phyloP scores from a whole-genome alignment of 208 protist genomes.

The Blechomonas ayalai region DNA sequence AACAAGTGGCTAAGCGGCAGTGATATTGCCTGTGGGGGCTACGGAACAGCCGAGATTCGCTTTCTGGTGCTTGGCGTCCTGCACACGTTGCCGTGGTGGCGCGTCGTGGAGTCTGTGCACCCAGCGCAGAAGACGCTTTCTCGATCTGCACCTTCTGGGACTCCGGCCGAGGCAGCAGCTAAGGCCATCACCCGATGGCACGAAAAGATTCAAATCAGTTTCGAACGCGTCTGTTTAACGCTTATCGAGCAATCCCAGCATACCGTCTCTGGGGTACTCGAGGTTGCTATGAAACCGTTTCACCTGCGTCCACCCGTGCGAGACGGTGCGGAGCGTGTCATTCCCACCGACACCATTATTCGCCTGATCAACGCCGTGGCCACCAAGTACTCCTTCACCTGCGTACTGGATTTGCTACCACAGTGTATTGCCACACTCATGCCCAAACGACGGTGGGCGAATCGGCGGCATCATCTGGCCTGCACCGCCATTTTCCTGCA shows the following conservation, averaged over 20 bases:
- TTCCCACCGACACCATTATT: conserved; percentile 66
- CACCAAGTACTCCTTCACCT: conserved; percentile 21
- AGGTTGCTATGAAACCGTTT: conserved; percentile 67
- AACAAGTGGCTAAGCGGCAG: conserved; percentile 33
- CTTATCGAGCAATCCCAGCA: conserved; percentile 58
- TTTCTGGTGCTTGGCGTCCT: conserved; percentile 66
- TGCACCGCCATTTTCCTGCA: conserved; percentile 67
- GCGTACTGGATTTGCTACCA: conserved; percentile 55
- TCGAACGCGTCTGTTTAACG: conserved; percentile 62
- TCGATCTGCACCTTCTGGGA: background rate
- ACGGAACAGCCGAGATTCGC: conserved; percentile 26
- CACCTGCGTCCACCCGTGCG: conserved; percentile 39
- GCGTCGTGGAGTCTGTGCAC: conserved; percentile 45
- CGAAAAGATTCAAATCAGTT: conserved; percentile 50
- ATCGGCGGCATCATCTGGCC: conserved; percentile 54
- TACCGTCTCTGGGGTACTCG: conserved; percentile 59
- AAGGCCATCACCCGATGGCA: conserved; percentile 56
- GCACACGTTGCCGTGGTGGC: conserved; percentile 79
- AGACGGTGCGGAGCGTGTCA: conserved; percentile 36
- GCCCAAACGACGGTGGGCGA: conserved; percentile 54
- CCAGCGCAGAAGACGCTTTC: background rate
- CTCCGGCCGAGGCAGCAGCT: background rate
- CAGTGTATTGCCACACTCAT: conserved; percentile 49
- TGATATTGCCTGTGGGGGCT: background rate
- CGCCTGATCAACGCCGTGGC: conserved; percentile 62